Evolutionary conservation across 352 stramenopile genomes (phyloP).

Genomic region (Phytophthora kernoviae): DNA sequence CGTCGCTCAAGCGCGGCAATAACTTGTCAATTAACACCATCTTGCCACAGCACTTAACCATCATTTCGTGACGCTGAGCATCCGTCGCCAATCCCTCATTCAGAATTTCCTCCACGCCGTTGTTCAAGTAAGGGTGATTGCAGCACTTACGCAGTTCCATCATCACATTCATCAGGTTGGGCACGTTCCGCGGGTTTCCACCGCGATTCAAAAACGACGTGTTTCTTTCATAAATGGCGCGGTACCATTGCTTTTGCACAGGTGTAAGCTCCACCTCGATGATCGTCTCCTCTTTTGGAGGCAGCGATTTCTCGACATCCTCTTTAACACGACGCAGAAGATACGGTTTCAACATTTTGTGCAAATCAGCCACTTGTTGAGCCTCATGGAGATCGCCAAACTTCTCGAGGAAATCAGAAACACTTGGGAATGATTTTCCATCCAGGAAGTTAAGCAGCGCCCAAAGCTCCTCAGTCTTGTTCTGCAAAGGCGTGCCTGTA

Average conservation of each 20-base stretch:
- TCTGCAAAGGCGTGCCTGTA: slow-evolving; percentile 90
- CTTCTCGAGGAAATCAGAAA: slow-evolving; percentile 94
- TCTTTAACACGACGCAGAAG: slow-evolving; percentile 89
- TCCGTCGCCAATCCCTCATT: slow-evolving; percentile 82
- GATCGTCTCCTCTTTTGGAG: slow-evolving; percentile 91
- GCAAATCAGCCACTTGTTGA: slow-evolving; percentile 87
- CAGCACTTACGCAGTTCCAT: slow-evolving; percentile 93
- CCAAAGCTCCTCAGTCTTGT: slow-evolving; percentile 99
- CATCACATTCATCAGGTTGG: slow-evolving; percentile 93
- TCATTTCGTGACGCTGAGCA: slow-evolving; percentile 87
- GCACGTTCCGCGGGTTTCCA: slow-evolving; percentile 79
- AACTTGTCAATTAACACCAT: slow-evolving; percentile 99
- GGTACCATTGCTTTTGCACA: slow-evolving; percentile 92
- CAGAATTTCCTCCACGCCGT: slow-evolving; percentile 90
- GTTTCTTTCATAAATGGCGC: slow-evolving; percentile 97
- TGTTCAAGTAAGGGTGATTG: slow-evolving; percentile 93
- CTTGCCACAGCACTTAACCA: slow-evolving; percentile 99
- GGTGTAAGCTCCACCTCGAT: slow-evolving; percentile 91
- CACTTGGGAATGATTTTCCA: slow-evolving; percentile 91
- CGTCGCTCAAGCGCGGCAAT: slow-evolving; percentile 95
- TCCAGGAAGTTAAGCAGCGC: slow-evolving; percentile 99
- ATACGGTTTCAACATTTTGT: slow-evolving; percentile 92
- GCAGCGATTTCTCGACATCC: slow-evolving; percentile 90
- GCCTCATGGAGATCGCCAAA: slow-evolving; percentile 89
- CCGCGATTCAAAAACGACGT: slow-evolving; percentile 88